A percentile compares a stretch with the other conserved stretches of the same genome.
Conservation (phyloP, 2,329 filamentous ascomycete genomes). For the Penicillium fuscoglaucum region DNA sequence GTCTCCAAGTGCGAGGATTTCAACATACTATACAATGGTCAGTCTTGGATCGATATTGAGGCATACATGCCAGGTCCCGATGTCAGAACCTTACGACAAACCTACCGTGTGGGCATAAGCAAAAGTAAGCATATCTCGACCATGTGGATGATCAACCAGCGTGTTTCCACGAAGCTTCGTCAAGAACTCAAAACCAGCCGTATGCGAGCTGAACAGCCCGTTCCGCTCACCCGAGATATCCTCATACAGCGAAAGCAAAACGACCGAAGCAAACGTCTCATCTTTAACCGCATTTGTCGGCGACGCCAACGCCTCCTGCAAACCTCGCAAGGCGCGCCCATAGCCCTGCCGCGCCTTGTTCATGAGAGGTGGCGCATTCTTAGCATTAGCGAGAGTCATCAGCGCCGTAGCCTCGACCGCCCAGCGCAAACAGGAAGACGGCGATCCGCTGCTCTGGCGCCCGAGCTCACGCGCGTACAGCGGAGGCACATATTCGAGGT, state of each 20-base stretch:
- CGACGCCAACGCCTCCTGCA: slow-evolving; percentile 33
- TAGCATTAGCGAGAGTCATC: slow-evolving; percentile 35
- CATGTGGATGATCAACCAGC: slow-evolving; percentile 32
- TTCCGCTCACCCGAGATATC: slow-evolving; percentile 41
- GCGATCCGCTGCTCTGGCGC: slow-evolving; percentile 10
- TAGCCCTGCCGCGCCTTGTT: slow-evolving; percentile 34
- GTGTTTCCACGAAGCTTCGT: slow-evolving; percentile 36
- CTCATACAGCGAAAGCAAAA: slow-evolving; percentile 41
- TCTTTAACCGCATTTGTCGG: slow-evolving; percentile 35
- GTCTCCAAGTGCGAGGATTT: slow-evolving; percentile 37
- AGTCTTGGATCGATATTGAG: background rate
- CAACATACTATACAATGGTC: slow-evolving; percentile 31
- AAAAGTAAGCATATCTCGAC: slow-evolving; percentile 40
- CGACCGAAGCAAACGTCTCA: slow-evolving; percentile 40
- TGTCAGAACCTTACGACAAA: background rate
- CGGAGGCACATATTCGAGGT: slow-evolving; percentile 39
- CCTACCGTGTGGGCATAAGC: slow-evolving; percentile 40
- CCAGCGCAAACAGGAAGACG: slow-evolving; percentile 33
- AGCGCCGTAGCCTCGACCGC: slow-evolving; percentile 40
- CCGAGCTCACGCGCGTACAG: slow-evolving; percentile 34
- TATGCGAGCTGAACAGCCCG: slow-evolving; percentile 39
- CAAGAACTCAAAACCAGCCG: slow-evolving; percentile 37
- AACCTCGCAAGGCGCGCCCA: slow-evolving; percentile 33
- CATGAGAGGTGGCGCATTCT: slow-evolving; percentile 28
- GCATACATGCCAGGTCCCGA: background rate